phyloP scores from a whole-genome alignment of 192 early-diverging fungal species.

The Cladochytrium replicatum region DNA sequence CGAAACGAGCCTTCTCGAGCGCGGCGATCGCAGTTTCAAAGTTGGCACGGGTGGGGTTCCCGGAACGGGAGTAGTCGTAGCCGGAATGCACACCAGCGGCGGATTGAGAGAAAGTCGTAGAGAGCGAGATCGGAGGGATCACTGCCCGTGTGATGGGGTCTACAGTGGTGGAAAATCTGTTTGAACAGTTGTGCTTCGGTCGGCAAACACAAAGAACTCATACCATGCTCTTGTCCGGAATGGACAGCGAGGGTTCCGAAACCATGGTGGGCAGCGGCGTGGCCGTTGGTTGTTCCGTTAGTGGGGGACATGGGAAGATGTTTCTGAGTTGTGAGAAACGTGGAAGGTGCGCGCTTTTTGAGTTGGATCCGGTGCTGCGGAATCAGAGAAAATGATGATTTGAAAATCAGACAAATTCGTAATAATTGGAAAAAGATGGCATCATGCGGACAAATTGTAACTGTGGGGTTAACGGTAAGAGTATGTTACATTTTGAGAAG shows the following conservation, averaged over 20 bases:
- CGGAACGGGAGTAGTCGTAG: conserved; percentile 92
- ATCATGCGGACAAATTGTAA: too few relatives aligned
- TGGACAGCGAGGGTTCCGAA: conserved; percentile 95
- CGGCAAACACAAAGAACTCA: background rate
- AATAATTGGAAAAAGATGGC: too few relatives aligned
- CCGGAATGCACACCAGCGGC: conserved; percentile 87
- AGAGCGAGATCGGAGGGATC: conserved; percentile 88
- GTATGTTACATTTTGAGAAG: too few relatives aligned
- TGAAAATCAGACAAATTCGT: too few relatives aligned
- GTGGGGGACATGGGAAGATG: too few relatives aligned
- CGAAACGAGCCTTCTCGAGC: conserved; percentile 77
- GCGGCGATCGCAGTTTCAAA: conserved; percentile 85
- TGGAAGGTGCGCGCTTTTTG: too few relatives aligned
- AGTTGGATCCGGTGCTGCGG: too few relatives aligned
- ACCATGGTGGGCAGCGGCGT: too few relatives aligned
- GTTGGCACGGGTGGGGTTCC: conserved; percentile 88
- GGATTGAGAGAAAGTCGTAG: conserved; percentile 92
- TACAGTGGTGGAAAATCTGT: conserved; percentile 1
- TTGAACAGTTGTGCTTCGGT: background rate
- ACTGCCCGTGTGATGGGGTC: conserved; percentile 94
- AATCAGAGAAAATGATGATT: too few relatives aligned
- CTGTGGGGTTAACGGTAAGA: too few relatives aligned
- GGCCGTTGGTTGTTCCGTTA: too few relatives aligned
- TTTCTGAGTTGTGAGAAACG: too few relatives aligned
- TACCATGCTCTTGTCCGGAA: conserved; percentile 69